Percentiles rank a stretch among this genome's conserved stretches.
phyloP scores from a whole-genome alignment of 1,139 yeast genomes.

The Debaryomyces fabryi region DNA sequence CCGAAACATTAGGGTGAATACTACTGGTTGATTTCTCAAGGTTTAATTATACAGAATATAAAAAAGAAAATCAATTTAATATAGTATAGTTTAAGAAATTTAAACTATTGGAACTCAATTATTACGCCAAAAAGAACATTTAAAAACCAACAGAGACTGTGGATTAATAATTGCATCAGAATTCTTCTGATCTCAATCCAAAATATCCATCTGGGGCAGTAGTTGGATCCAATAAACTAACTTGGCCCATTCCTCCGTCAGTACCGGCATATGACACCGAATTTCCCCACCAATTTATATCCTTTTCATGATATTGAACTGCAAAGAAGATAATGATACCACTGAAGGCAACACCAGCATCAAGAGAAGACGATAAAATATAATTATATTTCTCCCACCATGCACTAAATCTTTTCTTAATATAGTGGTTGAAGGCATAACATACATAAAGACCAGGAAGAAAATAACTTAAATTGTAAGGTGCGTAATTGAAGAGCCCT shows the following conservation, averaged over 20 bases:
- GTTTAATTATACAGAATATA: too few species aligned
- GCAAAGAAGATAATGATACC: slow-evolving; percentile 58
- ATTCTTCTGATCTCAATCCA: neutral
- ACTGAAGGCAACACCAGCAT: slow-evolving; percentile 57
- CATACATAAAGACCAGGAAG: slow-evolving; percentile 26
- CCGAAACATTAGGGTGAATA: too few species aligned
- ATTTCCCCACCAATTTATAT: slow-evolving; percentile 65
- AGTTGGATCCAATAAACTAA: neutral
- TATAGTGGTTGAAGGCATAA: slow-evolving; percentile 48
- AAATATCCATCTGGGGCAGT: neutral
- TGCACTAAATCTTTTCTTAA: slow-evolving; percentile 44
- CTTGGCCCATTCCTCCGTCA: neutral
- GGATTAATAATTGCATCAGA: neutral
- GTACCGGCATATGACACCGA: neutral
- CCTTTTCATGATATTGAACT: slow-evolving; percentile 45
- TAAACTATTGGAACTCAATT: too few species aligned
- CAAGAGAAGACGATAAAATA: slow-evolving; percentile 50
- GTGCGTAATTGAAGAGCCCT: slow-evolving; percentile 45
- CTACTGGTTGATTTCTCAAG: too few species aligned
- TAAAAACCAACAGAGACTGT: neutral
- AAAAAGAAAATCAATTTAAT: too few species aligned
- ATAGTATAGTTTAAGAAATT: too few species aligned
- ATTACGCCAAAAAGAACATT: too few species aligned
- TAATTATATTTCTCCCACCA: slow-evolving; percentile 68
- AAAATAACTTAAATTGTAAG: slow-evolving; percentile 34